These are phyloP conservation scores for Zymoseptoria ardabiliae DNA, from an alignment of 2,329 filamentous ascomycete genomes.

Conservation along the genomic window DNA sequence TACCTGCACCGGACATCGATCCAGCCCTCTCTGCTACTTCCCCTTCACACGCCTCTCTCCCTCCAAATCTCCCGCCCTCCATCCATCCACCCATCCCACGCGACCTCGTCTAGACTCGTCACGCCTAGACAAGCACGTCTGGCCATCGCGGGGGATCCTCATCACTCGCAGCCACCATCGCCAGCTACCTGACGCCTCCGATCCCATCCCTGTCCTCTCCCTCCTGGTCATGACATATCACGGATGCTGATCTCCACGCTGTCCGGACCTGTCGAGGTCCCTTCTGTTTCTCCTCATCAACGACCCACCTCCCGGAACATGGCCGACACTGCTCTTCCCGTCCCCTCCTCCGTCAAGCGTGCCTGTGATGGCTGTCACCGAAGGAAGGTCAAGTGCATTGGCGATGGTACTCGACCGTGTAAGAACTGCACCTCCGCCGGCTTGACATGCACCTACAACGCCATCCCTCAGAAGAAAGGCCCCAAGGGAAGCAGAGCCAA, in stretches of 20 bases:
- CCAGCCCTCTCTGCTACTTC: neutral
- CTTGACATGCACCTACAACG: slow-evolving; percentile 57
- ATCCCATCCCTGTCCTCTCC: neutral
- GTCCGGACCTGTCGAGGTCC: slow-evolving; percentile 17
- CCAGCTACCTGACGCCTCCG: neutral
- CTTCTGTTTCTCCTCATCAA: slow-evolving; percentile 11
- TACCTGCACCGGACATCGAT: too few species aligned
- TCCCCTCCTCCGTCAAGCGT: slow-evolving; percentile 23
- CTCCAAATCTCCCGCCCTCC: too few species aligned
- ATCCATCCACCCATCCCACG: too few species aligned
- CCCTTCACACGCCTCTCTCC: neutral
- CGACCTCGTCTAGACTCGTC: neutral
- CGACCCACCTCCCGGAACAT: slow-evolving; percentile 10
- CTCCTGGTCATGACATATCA: neutral
- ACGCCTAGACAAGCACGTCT: neutral
- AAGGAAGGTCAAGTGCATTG: slow-evolving; percentile 46
- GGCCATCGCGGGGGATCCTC: neutral
- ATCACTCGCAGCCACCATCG: neutral
- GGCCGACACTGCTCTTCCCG: slow-evolving; percentile 14
- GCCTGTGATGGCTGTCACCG: slow-evolving; percentile 37
- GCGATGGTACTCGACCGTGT: slow-evolving; percentile 47
- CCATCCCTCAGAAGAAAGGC: slow-evolving; percentile 57
- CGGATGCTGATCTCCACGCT: slow-evolving; percentile 17
- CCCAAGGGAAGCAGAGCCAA: slow-evolving; percentile 56
- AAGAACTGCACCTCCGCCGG: slow-evolving; percentile 54